Conservation (phyloP, 2,329 filamentous ascomycete genomes). For the Oidium heveae region DNA sequence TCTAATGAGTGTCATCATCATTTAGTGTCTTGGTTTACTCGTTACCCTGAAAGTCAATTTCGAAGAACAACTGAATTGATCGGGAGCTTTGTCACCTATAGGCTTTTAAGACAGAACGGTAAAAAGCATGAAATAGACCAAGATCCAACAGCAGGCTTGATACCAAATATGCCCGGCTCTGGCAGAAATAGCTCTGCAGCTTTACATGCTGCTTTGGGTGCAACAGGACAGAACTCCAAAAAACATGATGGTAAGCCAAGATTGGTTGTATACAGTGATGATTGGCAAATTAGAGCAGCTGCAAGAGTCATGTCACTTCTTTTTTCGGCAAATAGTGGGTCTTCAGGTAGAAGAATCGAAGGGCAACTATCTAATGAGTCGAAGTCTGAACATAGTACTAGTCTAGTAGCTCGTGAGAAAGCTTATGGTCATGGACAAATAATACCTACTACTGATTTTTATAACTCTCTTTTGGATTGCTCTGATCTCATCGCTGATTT, state of each 20-base stretch:
- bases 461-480: constrained; percentile 66
- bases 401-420: constrained; percentile 17
- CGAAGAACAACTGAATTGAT: constrained; percentile 51
- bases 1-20: constrained; percentile 52
- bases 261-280: constrained; percentile 43
- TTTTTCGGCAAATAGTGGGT: constrained; percentile 53
- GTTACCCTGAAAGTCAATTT: constrained; percentile 41
- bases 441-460: constrained; percentile 63
- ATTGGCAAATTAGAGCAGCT: constrained; percentile 73
- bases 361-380: constrained; percentile 11
- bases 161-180: constrained; percentile 47
- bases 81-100: constrained; percentile 56
- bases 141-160: constrained; percentile 38
- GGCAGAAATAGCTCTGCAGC: constrained; percentile 34
- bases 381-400: constrained; percentile 15
- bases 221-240: constrained; percentile 23
- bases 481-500: constrained; percentile 70
- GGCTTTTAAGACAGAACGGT: constrained; percentile 45
- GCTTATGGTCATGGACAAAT: constrained; percentile 34
- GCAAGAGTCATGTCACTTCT: constrained; percentile 57
- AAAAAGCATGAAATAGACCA: constrained; percentile 33
- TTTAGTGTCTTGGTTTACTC: constrained; percentile 54
- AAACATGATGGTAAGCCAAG: constrained; percentile 29
- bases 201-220: constrained; percentile 51
- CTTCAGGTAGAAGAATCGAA: constrained; percentile 17